phyloP scores from a whole-genome alignment of 257 asterid genomes.

The Capsicum rhomboideum region DNA sequence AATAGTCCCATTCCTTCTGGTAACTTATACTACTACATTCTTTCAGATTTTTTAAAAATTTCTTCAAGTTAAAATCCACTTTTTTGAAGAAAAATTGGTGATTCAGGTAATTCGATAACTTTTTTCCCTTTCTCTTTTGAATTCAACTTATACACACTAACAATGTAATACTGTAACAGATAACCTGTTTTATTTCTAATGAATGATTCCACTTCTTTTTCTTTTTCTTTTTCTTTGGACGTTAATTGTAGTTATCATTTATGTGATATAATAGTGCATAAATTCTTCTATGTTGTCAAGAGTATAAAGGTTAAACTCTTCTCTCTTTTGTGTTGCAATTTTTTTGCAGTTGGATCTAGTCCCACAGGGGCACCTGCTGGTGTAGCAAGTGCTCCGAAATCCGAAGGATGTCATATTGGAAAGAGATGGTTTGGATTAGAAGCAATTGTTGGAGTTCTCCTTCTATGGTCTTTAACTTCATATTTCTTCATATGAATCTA shows the following conservation, averaged over 20 bases:
- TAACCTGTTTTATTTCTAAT: neutral
- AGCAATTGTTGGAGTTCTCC: slow-evolving; percentile 8
- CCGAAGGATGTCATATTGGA: slow-evolving; percentile 8
- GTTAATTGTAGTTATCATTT: neutral
- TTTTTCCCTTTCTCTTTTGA: too few species aligned
- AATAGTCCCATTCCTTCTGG: slow-evolving; percentile 16
- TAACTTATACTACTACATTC: neutral
- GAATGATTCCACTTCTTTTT: neutral
- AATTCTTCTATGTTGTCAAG: neutral
- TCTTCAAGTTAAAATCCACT: neutral
- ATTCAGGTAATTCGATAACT: neutral
- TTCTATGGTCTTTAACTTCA: slow-evolving; percentile 4
- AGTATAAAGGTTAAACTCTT: neutral
- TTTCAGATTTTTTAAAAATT: neutral
- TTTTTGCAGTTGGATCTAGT: slow-evolving; percentile 10
- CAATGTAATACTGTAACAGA: neutral
- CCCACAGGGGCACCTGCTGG: slow-evolving; percentile 12
- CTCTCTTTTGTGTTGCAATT: neutral
- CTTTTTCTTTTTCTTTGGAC: too few species aligned
- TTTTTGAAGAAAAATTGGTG: neutral
- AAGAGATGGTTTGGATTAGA: slow-evolving; percentile 15
- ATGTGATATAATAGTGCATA: neutral
- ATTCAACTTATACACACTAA: neutral
- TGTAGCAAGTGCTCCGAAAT: slow-evolving; percentile 2
- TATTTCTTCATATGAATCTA: neutral